Percentiles rank a stretch among this genome's conserved stretches.
phyloP scores from a whole-genome alignment of 2,329 filamentous ascomycete species.

The Grosmannia clavigera region DNA sequence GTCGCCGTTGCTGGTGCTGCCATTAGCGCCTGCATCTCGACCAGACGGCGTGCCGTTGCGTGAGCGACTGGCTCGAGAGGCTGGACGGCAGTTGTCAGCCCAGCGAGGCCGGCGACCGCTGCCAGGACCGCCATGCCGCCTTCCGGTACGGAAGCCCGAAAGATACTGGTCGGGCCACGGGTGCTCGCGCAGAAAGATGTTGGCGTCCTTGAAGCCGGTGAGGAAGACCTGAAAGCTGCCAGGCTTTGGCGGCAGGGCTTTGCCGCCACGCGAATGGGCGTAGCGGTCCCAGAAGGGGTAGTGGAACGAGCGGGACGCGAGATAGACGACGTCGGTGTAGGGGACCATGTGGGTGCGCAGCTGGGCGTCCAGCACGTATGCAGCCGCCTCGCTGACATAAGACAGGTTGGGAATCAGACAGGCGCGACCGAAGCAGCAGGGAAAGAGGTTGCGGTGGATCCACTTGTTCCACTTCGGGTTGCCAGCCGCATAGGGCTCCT shows the following conservation, averaged over 20 bases:
- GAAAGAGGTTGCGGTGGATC: constrained; percentile 95
- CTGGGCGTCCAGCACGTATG: constrained; percentile 86
- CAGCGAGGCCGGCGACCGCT: constrained; percentile 47
- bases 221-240: constrained; percentile 97
- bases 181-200: constrained; percentile 85
- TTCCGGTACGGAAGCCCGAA: constrained; percentile 55
- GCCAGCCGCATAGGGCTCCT: constrained; percentile 91
- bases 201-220: constrained; percentile 94
- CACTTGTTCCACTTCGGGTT: constrained; percentile 99
- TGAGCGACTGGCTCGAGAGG: constrained; percentile 33
- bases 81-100: constrained; percentile 71
- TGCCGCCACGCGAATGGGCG: constrained; percentile 77
- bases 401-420: constrained; percentile 95
- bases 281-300: constrained; percentile 96
- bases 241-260: constrained; percentile 73
- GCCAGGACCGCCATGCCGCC: constrained; percentile 31
- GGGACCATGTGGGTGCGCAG: constrained; percentile 86
- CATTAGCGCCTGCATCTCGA: neutral
- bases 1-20: neutral
- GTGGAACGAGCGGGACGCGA: constrained; percentile 94
- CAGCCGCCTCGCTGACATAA: constrained; percentile 94
- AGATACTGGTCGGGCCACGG: constrained; percentile 90
- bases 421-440: constrained; percentile 90
- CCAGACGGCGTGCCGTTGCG: neutral
- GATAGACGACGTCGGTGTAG: constrained; percentile 86